Conservation (phyloP, 1,284 basidiomycete species). For the Sporisorium reilianum region DNA sequence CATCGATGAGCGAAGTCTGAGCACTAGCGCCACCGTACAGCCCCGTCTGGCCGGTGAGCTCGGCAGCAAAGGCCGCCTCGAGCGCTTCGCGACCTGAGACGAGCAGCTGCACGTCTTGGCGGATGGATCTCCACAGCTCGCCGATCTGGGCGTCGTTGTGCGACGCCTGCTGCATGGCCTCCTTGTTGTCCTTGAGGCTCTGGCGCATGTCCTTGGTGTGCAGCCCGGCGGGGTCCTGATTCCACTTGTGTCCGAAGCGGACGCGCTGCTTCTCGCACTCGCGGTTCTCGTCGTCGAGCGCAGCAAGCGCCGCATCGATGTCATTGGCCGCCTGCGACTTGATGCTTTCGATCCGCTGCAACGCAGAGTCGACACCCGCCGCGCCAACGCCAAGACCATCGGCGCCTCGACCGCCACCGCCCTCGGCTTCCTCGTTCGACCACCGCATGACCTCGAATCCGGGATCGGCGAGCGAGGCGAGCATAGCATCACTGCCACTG, state of each 20-base stretch:
- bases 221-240: constrained; percentile 80
- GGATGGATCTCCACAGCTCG: constrained; percentile 80
- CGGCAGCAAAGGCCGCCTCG: constrained; percentile 78
- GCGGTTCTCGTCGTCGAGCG: constrained; percentile 68
- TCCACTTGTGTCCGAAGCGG: constrained; percentile 88
- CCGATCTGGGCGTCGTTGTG: constrained; percentile 82
- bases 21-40: constrained; percentile 27
- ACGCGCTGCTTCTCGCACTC: constrained; percentile 72
- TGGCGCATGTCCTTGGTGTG: constrained; percentile 78
- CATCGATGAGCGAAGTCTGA: constrained; percentile 48
- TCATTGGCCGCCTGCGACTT: constrained; percentile 42
- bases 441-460: constrained; percentile 78
- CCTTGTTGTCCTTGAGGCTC: constrained; percentile 83
- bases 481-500: constrained; percentile 69
- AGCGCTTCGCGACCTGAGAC: constrained; percentile 74
- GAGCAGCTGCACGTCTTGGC: constrained; percentile 78
- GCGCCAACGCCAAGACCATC: constrained; percentile 72
- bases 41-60: constrained; percentile 60
- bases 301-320: constrained; percentile 43
- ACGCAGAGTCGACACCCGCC: constrained; percentile 49
- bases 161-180: constrained; percentile 81
- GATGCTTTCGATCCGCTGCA: constrained; percentile 48
- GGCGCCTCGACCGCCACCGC: constrained; percentile 77
- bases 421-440: constrained; percentile 78
- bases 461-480: constrained; percentile 72